Evolutionary conservation across 176 grass and related monocot genomes (phyloP), one percentile per base, ranked within the genome.

Genomic region (Rhipidocladum racemiflorum): DNA sequence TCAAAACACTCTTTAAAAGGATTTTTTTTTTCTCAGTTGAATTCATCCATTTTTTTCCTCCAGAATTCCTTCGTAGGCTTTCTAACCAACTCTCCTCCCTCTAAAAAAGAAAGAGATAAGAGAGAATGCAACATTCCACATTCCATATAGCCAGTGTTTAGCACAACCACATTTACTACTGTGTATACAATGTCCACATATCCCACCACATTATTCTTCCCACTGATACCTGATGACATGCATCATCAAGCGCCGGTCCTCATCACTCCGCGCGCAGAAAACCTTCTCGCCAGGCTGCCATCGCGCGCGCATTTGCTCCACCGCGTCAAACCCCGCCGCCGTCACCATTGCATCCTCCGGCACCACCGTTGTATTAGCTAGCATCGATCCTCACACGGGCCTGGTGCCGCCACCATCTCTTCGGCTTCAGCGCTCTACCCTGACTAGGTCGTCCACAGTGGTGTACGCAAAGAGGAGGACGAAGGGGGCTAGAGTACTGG

Each of bases 281-380:
- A 28, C 64, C n/a, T 28, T 18, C n/a, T 18, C 9, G 49, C 43
- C 65, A 42, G 65, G 64, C 53, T 32, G 24, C 35, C 65, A 69
- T 81, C 64, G 77, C 76, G 15, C 5, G 13, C 17, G 27, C 77
- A 18, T 35, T 21, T 61, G 62, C 30, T 70, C 54, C 30, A 2
- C 42, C 20, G 42, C 23, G 63, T 68, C 78, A 60, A 68, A n/a
- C n/a, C n/a, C n/a, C 21, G 3, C 7, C n/a, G 51, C 5, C 86
- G 27, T 77, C 86, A 88, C 73, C 74, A 3, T 71, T 54, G 72
- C 85, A 71, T 77, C 79, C 63, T 39, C 70, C 71, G 53, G 30
- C 20, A 70, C 73, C 20, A 55, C 28, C 18, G 8, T 17, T 21
- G 43, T 7, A 34, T 30, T 64, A 5, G 40, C 0, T 59, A 28